A percentile compares a stretch with the other conserved stretches of the same genome.
Conservation (phyloP, 495 filamentous ascomycete genomes). For the Penicillium dipodomyicola region DNA sequence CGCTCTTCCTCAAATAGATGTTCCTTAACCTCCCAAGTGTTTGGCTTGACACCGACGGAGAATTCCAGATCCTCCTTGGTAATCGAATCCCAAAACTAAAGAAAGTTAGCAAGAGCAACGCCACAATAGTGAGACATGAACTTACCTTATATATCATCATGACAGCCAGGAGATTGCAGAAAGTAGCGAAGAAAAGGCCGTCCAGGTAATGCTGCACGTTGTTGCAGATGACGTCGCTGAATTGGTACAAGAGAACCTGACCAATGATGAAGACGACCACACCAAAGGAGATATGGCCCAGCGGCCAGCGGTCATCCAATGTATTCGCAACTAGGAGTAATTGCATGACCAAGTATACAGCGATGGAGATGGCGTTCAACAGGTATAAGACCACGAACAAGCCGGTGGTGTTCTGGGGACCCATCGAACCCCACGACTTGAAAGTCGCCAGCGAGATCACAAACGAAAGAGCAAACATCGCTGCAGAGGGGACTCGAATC, state of each 20-base stretch:
- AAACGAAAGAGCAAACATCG: conserved; percentile 84
- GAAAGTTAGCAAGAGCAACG: conserved; percentile 13
- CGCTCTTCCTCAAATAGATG: conserved; percentile 84
- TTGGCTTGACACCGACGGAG: conserved; percentile 88
- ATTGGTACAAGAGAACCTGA: conserved; percentile 88
- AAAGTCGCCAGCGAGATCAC: conserved; percentile 89
- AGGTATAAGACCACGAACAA: conserved; percentile 93
- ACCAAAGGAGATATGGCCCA: conserved; percentile 91
- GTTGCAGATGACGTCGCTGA: conserved; percentile 82
- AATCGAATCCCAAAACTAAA: conserved; percentile 97
- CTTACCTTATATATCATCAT: conserved; percentile 99
- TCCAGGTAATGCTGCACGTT: conserved; percentile 90
- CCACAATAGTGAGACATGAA: conserved; percentile 7
- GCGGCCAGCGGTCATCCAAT: conserved; percentile 90
- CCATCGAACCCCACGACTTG: conserved; percentile 83
- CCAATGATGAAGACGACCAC: conserved; percentile 89
- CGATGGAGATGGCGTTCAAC: conserved; percentile 79
- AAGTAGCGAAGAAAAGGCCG: conserved; percentile 90
- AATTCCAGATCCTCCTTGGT: conserved; percentile 98
- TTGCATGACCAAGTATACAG: conserved; percentile 86
- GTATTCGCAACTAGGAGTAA: conserved; percentile 84
- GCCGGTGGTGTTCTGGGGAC: conserved; percentile 79
- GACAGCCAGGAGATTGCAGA: conserved; percentile 89
- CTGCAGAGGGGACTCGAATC: conserved; percentile 69
- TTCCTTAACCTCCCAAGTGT: conserved; percentile 99